These are phyloP conservation scores for Parachaetomium inaequale DNA, from an alignment of 495 filamentous ascomycete genomes.

Conservation along the genomic window DNA sequence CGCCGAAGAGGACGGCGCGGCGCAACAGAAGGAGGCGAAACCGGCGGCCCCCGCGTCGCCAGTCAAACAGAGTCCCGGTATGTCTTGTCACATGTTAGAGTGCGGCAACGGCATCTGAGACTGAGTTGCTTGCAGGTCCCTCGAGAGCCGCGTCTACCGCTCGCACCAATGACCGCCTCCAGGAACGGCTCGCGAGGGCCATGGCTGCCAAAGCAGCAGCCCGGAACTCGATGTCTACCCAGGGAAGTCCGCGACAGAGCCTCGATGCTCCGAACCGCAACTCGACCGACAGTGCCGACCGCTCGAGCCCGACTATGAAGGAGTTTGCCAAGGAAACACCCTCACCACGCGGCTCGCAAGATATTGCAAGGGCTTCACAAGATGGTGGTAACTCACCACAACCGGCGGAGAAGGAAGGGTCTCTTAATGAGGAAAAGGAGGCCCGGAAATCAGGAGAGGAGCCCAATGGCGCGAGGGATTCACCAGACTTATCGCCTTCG, in stretches of 20 bases:
- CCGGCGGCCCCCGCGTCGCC: slow-evolving; percentile 29
- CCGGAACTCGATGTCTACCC: slow-evolving; percentile 26
- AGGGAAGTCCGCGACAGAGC: slow-evolving; percentile 34
- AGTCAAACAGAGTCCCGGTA: slow-evolving; percentile 31
- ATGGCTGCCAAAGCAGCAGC: slow-evolving; percentile 45
- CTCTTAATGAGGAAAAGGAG: slow-evolving; percentile 3
- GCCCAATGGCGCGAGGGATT: background rate
- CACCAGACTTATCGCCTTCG: slow-evolving; percentile 6
- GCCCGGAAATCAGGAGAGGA: background rate
- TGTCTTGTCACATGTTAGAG: background rate
- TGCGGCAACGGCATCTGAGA: slow-evolving; percentile 15
- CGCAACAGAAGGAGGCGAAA: slow-evolving; percentile 31
- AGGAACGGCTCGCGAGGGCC: slow-evolving; percentile 74
- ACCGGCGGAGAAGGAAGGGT: background rate
- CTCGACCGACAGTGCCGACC: slow-evolving; percentile 30
- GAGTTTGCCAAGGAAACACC: slow-evolving; percentile 11
- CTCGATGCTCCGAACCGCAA: slow-evolving; percentile 30
- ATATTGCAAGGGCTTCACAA: slow-evolving; percentile 21
- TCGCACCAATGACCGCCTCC: slow-evolving; percentile 68
- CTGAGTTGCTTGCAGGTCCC: slow-evolving; percentile 27
- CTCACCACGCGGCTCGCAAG: slow-evolving; percentile 24
- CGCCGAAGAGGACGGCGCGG: slow-evolving; percentile 59
- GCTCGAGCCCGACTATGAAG: slow-evolving; percentile 19
- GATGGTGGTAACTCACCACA: slow-evolving; percentile 9
- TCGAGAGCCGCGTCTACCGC: slow-evolving; percentile 54